These are phyloP conservation scores for Aristolochia fimbriata DNA, from an alignment of 164 flowering plant genomes.

Conservation along the genomic window DNA sequence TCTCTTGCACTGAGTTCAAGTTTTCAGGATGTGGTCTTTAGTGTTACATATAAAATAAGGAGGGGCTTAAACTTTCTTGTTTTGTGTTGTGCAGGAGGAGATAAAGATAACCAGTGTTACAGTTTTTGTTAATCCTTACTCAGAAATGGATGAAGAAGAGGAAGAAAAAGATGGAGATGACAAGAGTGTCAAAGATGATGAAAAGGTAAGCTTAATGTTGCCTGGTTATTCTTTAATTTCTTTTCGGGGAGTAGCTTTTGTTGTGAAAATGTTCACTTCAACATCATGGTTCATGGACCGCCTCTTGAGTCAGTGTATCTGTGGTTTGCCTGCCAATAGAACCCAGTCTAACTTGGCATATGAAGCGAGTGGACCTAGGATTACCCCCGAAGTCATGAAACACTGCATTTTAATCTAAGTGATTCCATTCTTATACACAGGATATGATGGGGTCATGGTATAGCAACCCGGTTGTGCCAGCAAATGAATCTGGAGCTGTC, in stretches of 20 bases:
- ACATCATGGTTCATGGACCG: not conserved
- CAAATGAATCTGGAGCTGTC: conserved; percentile 26
- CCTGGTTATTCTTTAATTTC: not conserved
- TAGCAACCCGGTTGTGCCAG: conserved; percentile 74
- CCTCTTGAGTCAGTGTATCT: not conserved
- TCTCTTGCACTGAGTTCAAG: not conserved
- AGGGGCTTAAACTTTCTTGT: not conserved
- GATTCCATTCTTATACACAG: conserved; percentile 24
- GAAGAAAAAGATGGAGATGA: conserved; percentile 43
- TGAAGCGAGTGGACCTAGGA: not conserved
- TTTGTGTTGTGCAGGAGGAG: conserved; percentile 58
- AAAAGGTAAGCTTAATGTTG: conserved; percentile 35
- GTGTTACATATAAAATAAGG: not conserved
- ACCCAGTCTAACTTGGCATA: not conserved
- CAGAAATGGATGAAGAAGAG: conserved; percentile 79
- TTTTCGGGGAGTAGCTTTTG: not conserved
- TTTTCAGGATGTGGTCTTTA: not conserved
- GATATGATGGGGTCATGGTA: conserved; percentile 89
- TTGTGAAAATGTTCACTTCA: not conserved
- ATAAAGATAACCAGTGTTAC: conserved; percentile 67
- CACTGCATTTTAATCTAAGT: not conserved
- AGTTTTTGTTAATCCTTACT: conserved; percentile 79
- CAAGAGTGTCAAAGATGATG: conserved; percentile 38
- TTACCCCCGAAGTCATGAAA: too few species aligned
- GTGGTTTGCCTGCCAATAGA: not conserved